Base-by-base conservation (phyloP, 2,329 filamentous ascomycete species). In the Stachybotrys echinatus region DNA sequence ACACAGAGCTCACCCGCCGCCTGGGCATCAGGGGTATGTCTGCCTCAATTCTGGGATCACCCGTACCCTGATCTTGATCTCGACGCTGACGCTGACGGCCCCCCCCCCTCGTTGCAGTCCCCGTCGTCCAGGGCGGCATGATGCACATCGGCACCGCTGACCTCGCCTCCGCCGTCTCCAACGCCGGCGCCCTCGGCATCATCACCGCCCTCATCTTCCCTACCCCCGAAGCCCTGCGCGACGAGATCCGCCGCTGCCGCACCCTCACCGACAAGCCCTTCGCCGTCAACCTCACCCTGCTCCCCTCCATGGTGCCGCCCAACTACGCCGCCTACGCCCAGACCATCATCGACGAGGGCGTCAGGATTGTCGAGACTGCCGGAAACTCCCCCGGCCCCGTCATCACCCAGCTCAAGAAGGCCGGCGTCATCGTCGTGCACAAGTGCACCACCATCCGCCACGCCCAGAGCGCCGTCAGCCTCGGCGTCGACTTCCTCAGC, bases 361-460 rank as follows among this genome's bases (percentile, higher is more conserved):
- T 97, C 71, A 83, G 81, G 56, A 86, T 97, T 54, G 92, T 97
- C 59, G 94, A 97, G 74, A 96, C 91, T 3, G 91, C 91, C 2
- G 91, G 91, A 48, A 95, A 95, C 75, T 77, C 73, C 47, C 94
- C 94, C 0, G 94, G 91, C 1, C 91, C 92, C 4, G 86, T 99
- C 55, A 97, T 99, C 68, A 77, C 82, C 65, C 83, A 90, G 75
- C 80, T 99, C 49, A 99, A 97, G 74, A 80, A 80, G 53, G 88
- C 85, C 6, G 84, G 83, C 50, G 81, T 82, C 61, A 92, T 81
- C 50, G 84, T 99, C 60, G 75, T 99, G 50, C 94, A 99, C 81
- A 99, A 99, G 75, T 97, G 94, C 77, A 99, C 94, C 8, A 95
- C 90, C 5, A 95, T 99, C 72, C 79, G 91, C 49, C 94, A 99